A percentile compares a stretch with the other conserved stretches of the same genome.
Evolutionary conservation across 306 rosid genomes (phyloP).

Genomic region (Luffa aegyptiaca): DNA sequence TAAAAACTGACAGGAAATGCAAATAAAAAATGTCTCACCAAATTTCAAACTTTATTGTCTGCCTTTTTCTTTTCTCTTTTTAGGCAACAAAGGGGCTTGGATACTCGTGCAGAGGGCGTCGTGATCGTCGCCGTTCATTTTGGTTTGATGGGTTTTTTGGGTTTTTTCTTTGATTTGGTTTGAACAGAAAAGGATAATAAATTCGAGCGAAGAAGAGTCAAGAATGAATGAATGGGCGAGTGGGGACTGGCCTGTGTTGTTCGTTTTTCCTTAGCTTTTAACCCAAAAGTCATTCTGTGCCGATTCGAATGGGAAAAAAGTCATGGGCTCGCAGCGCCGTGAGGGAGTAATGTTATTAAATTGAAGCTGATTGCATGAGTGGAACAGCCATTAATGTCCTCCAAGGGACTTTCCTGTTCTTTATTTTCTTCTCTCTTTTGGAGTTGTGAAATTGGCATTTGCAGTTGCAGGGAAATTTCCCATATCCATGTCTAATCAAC

Average conservation of each 20-base stretch:
- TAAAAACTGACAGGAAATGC: neutral
- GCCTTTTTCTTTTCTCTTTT: constrained; percentile 2
- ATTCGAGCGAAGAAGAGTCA: neutral
- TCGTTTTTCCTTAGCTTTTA: neutral
- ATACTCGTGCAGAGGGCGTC: constrained; percentile 9
- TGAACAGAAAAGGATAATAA: neutral
- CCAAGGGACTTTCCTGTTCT: constrained; percentile 17
- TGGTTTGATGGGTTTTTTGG: neutral
- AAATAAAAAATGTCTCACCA: neutral
- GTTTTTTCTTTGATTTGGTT: neutral
- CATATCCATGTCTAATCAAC: neutral
- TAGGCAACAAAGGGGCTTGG: neutral
- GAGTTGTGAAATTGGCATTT: neutral
- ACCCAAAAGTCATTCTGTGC: constrained; percentile 14
- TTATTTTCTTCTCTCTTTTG: neutral
- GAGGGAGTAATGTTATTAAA: neutral
- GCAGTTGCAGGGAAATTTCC: neutral
- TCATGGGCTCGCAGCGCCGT: neutral
- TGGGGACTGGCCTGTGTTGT: neutral
- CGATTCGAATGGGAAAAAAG: constrained; percentile 10
- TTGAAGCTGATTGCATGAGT: neutral
- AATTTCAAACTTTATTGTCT: neutral
- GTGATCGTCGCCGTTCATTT: constrained; percentile 8
- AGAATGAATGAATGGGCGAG: neutral
- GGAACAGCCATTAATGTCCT: constrained; percentile 3